Evolutionary conservation across 352 stramenopile species (phyloP), one percentile per base, ranked within the genome.

Genomic region (Pythium periplocum): DNA sequence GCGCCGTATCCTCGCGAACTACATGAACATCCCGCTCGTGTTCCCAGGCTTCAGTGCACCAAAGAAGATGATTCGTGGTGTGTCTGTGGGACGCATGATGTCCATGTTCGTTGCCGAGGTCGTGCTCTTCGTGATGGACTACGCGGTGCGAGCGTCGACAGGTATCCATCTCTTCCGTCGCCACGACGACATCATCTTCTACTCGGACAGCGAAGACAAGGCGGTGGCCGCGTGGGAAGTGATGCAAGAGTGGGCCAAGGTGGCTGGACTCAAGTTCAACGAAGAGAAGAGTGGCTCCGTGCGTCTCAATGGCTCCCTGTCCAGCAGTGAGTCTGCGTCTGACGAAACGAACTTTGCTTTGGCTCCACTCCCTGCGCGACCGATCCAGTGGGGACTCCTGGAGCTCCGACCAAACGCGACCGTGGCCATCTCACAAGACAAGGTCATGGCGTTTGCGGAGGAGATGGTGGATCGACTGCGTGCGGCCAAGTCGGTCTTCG

Each of bases 131-230:
- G 57, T 66, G 35, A 68, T 82, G 60, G 71, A 82, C 62, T 82
- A 72, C 37, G 31, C 61, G 2, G 71, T 82, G 32, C 58, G 68
- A 1, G 58, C 58, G 9, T 60, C 61, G 11, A 56, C 68, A 9
- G 61, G 40, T 8, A 52, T 77, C 31, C 64, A 66, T 50, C 37
- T 78, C 33, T 77, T 70, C 30, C 71, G 71, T 2, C 71, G 62
- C 17, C 71, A 78, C 49, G 71, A 82, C 46, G 66, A 76, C 43
- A 82, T 82, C 57, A 74, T 62, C 59, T 68, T 82, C 57, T 78
- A 73, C 43, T 58, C 73, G 32, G 43, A 51, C 4, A 59, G 73
- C 34, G 62, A 64, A 41, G 12, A 33, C n/a, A 70, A 66, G 31
- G 65, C 71, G 12, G 4, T 63, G 26, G 32, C 11, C n/a, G 65